phyloP scores from a whole-genome alignment of 371 early-diverging fungal genomes.

The Apophysomyces elegans region DNA sequence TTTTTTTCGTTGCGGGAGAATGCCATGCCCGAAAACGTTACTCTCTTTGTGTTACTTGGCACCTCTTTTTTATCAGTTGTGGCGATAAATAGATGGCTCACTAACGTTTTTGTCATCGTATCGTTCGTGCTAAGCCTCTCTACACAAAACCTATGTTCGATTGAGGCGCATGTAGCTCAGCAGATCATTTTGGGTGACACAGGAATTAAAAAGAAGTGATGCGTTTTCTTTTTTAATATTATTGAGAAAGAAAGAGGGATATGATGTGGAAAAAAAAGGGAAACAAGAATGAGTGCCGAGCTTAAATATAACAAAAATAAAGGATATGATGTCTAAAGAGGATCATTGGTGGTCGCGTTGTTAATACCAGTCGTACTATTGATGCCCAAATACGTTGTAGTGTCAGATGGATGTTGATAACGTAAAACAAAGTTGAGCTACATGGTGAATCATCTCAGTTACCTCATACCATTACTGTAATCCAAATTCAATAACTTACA shows the following conservation, averaged over 20 bases:
- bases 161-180: slow-evolving; percentile 11
- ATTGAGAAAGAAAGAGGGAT: slow-evolving; percentile 6
- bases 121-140: neutral
- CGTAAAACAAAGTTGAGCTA: slow-evolving; percentile 6
- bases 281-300: slow-evolving; percentile 2
- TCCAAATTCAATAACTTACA: slow-evolving; percentile 28
- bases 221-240: slow-evolving; percentile 15
- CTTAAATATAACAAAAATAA: neutral
- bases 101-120: neutral
- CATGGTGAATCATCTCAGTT: neutral
- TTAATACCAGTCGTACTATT: neutral
- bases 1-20: neutral
- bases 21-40: neutral
- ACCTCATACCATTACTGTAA: neutral
- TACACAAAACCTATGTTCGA: neutral
- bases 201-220: neutral
- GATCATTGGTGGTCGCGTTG: neutral
- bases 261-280: slow-evolving; percentile 2
- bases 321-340: slow-evolving; percentile 2
- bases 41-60: slow-evolving; percentile 4
- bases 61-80: neutral
- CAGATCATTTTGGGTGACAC: slow-evolving; percentile 8
- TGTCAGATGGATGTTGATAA: neutral
- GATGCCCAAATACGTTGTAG: slow-evolving; percentile 2
- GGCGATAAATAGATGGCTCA: neutral